phyloP scores from a whole-genome alignment of 1,139 yeast species.

The Geotrichum restrictum region DNA sequence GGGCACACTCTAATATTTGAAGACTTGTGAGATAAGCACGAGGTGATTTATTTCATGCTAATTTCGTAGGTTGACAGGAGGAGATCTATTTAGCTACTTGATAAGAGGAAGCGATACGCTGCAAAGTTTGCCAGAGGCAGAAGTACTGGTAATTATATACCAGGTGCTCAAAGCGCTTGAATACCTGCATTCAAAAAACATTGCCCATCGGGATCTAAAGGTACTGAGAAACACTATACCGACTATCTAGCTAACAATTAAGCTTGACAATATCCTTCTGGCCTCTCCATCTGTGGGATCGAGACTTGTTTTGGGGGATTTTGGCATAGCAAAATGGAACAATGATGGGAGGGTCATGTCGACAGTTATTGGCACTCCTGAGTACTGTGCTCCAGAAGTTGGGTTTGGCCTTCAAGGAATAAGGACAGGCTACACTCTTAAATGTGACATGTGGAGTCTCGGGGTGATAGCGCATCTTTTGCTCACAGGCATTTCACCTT shows the following conservation, averaged over 20 bases:
- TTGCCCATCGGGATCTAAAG: conserved; percentile 55
- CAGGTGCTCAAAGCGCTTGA: conserved; percentile 54
- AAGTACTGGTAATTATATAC: conserved; percentile 50
- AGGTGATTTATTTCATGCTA: not conserved
- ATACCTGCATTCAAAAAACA: conserved; percentile 50
- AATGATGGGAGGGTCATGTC: conserved; percentile 43
- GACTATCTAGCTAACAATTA: not conserved
- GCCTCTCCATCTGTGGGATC: conserved; percentile 51
- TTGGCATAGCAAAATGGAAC: conserved; percentile 56
- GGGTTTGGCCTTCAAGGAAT: conserved; percentile 41
- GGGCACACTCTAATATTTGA: conserved; percentile 23
- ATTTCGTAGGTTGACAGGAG: conserved; percentile 46
- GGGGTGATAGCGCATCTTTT: conserved; percentile 58
- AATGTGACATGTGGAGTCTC: conserved; percentile 66
- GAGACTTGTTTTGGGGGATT: conserved; percentile 56
- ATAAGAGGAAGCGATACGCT: conserved; percentile 43
- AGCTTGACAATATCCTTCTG: conserved; percentile 55
- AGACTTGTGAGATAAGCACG: conserved; percentile 24
- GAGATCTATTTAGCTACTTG: conserved; percentile 61
- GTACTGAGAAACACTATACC: conserved; percentile 19
- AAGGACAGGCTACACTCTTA: conserved; percentile 46
- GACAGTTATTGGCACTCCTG: conserved; percentile 64
- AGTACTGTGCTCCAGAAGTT: conserved; percentile 66
- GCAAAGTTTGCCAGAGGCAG: conserved; percentile 50
- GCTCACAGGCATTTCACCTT: conserved; percentile 50